Percentiles rank a stretch among this genome's conserved stretches.
Evolutionary conservation across 805 yeast genomes (phyloP).

Genomic region (Candida sonorensis): DNA sequence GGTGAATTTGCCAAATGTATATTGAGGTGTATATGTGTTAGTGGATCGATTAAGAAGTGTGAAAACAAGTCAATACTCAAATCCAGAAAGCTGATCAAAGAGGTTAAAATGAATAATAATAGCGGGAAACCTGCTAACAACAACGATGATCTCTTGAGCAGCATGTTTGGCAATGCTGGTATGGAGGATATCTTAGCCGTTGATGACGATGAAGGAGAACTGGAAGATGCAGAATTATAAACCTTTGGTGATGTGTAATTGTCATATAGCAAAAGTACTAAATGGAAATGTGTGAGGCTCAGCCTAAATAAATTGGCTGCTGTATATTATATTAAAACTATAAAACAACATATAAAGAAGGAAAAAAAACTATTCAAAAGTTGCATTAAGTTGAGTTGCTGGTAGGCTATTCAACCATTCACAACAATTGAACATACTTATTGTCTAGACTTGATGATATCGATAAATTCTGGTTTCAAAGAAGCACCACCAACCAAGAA

Average conservation of each 20-base stretch:
- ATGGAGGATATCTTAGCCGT: conserved; percentile 8
- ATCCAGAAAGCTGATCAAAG: conserved; percentile 29
- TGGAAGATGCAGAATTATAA: no score
- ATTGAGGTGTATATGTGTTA: conserved; percentile 57
- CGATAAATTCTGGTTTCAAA: conserved; percentile 94
- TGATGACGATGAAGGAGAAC: conserved; percentile 1
- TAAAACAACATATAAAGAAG: no score
- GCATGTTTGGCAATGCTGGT: no score
- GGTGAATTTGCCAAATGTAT: conserved; percentile 44
- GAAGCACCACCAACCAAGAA: conserved; percentile 99
- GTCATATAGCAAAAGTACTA: no score
- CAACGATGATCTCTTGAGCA: conserved; percentile 4
- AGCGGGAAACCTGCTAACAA: conserved; percentile 5
- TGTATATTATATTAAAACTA: no score
- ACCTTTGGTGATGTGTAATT: no score
- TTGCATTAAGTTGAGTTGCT: no score
- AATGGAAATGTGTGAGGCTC: no score
- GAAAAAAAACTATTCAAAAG: neutral
- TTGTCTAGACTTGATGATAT: conserved; percentile 87
- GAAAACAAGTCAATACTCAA: conserved; percentile 61
- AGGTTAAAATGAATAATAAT: conserved; percentile 8
- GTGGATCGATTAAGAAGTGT: conserved; percentile 85
- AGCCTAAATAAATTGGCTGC: no score
- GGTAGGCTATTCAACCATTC: no score
- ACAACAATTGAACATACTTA: conserved; percentile 29